Conservation (phyloP, 1,284 basidiomycete genomes). For the Naganishia albida region DNA sequence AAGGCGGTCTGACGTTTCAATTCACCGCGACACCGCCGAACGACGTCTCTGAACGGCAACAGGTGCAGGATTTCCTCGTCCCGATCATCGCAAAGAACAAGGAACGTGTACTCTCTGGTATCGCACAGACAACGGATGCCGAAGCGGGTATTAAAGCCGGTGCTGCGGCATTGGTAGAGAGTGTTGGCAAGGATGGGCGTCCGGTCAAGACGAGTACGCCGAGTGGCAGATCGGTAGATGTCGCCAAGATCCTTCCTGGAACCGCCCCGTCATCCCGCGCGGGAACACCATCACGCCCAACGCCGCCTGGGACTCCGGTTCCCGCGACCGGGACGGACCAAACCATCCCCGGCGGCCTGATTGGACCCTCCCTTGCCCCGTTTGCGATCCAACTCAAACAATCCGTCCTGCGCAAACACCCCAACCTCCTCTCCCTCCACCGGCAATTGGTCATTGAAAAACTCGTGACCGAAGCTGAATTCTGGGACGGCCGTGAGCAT, state of each 20-base stretch:
- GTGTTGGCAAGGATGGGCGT: conserved; percentile 6
- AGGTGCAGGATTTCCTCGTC: conserved; percentile 50
- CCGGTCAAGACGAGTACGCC: conserved; percentile 19
- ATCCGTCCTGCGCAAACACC: conserved; percentile 72
- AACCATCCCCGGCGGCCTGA: conserved; percentile 19
- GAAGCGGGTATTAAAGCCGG: conserved; percentile 26
- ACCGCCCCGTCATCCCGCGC: conserved; percentile 2
- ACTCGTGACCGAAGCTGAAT: conserved; percentile 85
- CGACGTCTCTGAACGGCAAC: conserved; percentile 42
- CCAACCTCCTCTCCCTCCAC: conserved; percentile 75
- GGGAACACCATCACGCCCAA: conserved; percentile 19
- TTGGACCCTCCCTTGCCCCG: conserved; percentile 30
- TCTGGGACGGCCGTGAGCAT: conserved; percentile 78
- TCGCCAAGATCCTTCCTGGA: neutral
- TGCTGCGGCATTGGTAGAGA: conserved; percentile 29
- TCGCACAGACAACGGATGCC: conserved; percentile 9
- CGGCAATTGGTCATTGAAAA: conserved; percentile 79
- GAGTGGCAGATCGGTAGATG: conserved; percentile 18
- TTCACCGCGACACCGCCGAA: conserved; percentile 41
- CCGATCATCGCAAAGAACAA: conserved; percentile 50
- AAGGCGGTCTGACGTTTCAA: conserved; percentile 49
- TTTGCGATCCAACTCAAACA: conserved; percentile 61
- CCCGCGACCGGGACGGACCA: conserved; percentile 59
- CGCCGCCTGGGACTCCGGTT: conserved; percentile 36
- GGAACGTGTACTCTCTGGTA: conserved; percentile 8